phyloP scores from a whole-genome alignment of 2,329 filamentous ascomycete genomes.

The Colletotrichum sp. region DNA sequence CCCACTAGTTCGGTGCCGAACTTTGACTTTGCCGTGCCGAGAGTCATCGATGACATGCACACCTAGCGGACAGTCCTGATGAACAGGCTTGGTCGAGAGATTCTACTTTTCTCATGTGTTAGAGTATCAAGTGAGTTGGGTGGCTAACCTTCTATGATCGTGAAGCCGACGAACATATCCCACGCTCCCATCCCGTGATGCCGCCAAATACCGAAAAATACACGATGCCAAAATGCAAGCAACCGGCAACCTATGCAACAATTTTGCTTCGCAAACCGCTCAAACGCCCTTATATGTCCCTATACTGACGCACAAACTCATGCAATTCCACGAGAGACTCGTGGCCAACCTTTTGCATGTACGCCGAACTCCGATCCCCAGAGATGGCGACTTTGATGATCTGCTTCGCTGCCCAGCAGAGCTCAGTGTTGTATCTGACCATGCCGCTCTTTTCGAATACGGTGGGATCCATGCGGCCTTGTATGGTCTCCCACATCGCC shows the following conservation, averaged over 20 bases:
- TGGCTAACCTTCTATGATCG: neutral
- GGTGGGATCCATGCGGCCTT: neutral
- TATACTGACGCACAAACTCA: conserved; percentile 12
- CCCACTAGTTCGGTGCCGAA: neutral
- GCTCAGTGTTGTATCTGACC: conserved; percentile 16
- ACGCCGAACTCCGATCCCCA: conserved; percentile 13
- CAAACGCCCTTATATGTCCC: neutral
- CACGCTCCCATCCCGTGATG: neutral
- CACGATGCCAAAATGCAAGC: neutral
- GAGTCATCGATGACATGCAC: neutral
- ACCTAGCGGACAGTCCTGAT: neutral
- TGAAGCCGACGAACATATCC: neutral
- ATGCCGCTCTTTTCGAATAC: neutral
- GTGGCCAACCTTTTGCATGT: conserved; percentile 15
- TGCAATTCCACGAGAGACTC: conserved; percentile 12
- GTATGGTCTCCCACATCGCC: conserved; percentile 20
- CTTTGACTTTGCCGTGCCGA: neutral
- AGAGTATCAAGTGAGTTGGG: neutral
- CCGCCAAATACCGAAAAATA: neutral
- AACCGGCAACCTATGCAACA: neutral
- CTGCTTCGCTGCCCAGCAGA: conserved; percentile 10
- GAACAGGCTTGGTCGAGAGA: neutral
- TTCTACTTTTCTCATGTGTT: neutral
- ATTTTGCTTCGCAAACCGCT: neutral
- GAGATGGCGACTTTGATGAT: conserved; percentile 8